A percentile compares a stretch with the other conserved stretches of the same genome.
phyloP scores from a whole-genome alignment of 75 land plant species.

The Pinus albicaulis region DNA sequence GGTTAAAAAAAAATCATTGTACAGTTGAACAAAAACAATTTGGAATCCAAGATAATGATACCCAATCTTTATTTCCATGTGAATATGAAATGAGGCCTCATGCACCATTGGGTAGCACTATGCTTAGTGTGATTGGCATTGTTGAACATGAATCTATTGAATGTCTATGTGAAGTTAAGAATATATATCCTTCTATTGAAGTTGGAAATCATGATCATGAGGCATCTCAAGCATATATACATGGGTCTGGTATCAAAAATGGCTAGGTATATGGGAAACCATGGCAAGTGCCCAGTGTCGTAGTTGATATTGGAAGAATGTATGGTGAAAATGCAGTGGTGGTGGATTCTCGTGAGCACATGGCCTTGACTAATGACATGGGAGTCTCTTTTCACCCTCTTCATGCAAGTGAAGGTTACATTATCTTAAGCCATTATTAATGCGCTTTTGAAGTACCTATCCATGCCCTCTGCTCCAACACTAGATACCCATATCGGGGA shows the following conservation, averaged over 20 bases:
- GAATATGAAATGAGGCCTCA: constrained; percentile 16
- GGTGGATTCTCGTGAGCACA: constrained; percentile 5
- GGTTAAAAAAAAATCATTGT: background rate
- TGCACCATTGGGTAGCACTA: constrained; percentile 12
- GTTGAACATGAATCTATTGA: background rate
- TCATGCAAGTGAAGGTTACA: background rate
- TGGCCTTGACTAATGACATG: constrained; percentile 8
- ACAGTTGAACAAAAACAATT: background rate
- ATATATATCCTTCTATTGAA: background rate
- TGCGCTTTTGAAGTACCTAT: background rate
- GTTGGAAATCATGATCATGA: background rate
- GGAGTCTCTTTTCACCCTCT: background rate
- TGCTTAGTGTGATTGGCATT: constrained; percentile 9
- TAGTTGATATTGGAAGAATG: constrained; percentile 9
- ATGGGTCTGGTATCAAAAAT: background rate
- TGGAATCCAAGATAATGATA: background rate
- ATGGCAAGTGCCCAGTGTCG: background rate
- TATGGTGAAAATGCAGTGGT: background rate
- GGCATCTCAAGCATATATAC: background rate
- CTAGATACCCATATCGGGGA: too few species aligned
- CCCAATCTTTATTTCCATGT: background rate
- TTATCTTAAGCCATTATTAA: background rate
- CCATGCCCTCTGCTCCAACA: too few species aligned
- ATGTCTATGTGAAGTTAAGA: background rate
- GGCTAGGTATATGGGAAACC: background rate